Evolutionary conservation across 805 yeast genomes (phyloP), one percentile per base, ranked within the genome.

Genomic region (Jamesozyma piceae): DNA sequence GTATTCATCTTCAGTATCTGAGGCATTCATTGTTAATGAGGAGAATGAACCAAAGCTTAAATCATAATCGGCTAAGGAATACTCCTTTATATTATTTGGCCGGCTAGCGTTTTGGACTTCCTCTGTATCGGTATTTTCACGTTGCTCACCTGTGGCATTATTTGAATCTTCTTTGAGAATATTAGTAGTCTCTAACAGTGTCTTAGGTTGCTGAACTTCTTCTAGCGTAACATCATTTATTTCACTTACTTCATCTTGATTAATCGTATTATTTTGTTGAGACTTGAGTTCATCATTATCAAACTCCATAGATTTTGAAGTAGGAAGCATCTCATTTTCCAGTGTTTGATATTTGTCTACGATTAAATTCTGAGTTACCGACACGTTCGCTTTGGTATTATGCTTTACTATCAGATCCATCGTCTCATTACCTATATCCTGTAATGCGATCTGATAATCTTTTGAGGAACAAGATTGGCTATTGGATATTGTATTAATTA

Each of bases 341-440:
- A 8, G 6, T 11, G 28, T 24, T 11, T 24, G 10, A 8, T 8
- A 8, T 24, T 8, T 24, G 11, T 24, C 11, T 24, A 8, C 11
- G 6, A 24, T 24, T 11, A 24, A 11, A n/a, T n/a, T n/a, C n/a
- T n/a, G n/a, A n/a, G n/a, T n/a, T n/a, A n/a, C n/a, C n/a, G n/a
- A n/a, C 28, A 31, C 19, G n/a, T 31, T 31, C 15, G 34, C 18
- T n/a, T 31, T 42, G 2, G 63, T 60, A 39, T 60, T 58, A 38
- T 56, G 51, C 8, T 44, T 45, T 1, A 57, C 59, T 18, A 58
- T 44, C 55, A 53, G 50, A 9, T 57, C 63, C 63, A 60, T 58
- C 0, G 63, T 60, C 8, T 58, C 63, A 22, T 58, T 62, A 4
- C 62, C 63, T 13, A 58, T 54, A 13, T 58, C 63, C 17, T 57